Conservation (phyloP, 371 early-diverging fungal species). For the Rhizopus sp. region DNA sequence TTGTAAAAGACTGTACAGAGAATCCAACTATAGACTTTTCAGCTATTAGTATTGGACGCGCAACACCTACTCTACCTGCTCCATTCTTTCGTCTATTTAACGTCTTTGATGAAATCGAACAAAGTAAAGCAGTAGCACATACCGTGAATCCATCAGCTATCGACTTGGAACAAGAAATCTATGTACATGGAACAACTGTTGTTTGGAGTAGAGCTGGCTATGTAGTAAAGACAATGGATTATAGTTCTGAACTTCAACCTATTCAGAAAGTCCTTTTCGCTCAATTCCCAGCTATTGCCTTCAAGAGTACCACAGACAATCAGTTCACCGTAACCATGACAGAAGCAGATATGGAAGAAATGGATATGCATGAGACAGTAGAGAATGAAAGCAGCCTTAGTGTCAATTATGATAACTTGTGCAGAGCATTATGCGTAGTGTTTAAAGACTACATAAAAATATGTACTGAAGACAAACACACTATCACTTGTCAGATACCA, state of each 20-base stretch:
- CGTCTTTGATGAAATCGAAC: conserved; percentile 7
- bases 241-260: conserved; percentile 34
- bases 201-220: conserved; percentile 50
- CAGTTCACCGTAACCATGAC: conserved; percentile 4
- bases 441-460: conserved; percentile 15
- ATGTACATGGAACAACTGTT: conserved; percentile 47
- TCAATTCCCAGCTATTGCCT: conserved; percentile 33
- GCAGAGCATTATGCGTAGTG: conserved; percentile 21
- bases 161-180: conserved; percentile 38
- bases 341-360: conserved; percentile 10
- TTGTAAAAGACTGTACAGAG: conserved; percentile 2
- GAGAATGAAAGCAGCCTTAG: not conserved
- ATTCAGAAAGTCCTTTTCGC: conserved; percentile 50
- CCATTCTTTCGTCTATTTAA: conserved; percentile 13
- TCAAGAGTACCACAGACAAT: conserved; percentile 1
- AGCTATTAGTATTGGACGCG: not conserved
- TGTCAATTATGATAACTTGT: not conserved
- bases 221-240: conserved; percentile 43
- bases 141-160: conserved; percentile 8
- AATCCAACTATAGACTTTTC: conserved; percentile 17
- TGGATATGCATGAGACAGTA: conserved; percentile 2
- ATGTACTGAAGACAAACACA: conserved; percentile 16
- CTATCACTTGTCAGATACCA: conserved; percentile 13
- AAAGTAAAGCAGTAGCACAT: not conserved
- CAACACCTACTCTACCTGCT: not conserved